Percentiles rank a stretch among this genome's conserved stretches.
These are phyloP conservation scores for Epichloe typhina DNA, from an alignment of 2,329 filamentous ascomycete species.

Conservation along the genomic window DNA sequence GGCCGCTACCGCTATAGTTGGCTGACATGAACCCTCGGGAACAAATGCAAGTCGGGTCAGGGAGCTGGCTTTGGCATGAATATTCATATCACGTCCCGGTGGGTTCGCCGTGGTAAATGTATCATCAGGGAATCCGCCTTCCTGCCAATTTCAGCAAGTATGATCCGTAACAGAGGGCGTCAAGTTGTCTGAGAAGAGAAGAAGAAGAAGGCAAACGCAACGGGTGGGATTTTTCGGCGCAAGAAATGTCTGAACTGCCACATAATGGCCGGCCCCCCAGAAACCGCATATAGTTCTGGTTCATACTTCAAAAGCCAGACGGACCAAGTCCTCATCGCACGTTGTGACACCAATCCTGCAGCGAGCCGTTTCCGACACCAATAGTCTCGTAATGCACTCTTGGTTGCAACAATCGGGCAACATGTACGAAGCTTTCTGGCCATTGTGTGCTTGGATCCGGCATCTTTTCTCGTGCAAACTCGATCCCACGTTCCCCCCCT, in stretches of 20 bases:
- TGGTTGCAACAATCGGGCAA: not conserved
- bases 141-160: not conserved
- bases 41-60: not conserved
- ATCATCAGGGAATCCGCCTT: not conserved
- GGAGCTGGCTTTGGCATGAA: not conserved
- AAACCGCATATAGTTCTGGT: not conserved
- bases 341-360: slow-evolving; percentile 17
- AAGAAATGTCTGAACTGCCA: not conserved
- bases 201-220: no score
- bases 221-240: not conserved
- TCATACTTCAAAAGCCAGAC: not conserved
- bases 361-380: slow-evolving; percentile 21
- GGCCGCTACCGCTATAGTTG: not conserved
- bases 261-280: not conserved
- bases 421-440: not conserved
- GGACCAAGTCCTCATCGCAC: not conserved
- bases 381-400: slow-evolving; percentile 21
- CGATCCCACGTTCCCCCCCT: not conserved
- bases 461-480: not conserved
- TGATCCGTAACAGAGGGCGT: not conserved
- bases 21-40: not conserved
- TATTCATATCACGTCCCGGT: not conserved
- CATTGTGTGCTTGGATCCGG: not conserved
- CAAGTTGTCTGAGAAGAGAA: not conserved
- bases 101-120: not conserved